Conservation (phyloP, 257 asterid species). For the Thymus quinquecostatus region DNA sequence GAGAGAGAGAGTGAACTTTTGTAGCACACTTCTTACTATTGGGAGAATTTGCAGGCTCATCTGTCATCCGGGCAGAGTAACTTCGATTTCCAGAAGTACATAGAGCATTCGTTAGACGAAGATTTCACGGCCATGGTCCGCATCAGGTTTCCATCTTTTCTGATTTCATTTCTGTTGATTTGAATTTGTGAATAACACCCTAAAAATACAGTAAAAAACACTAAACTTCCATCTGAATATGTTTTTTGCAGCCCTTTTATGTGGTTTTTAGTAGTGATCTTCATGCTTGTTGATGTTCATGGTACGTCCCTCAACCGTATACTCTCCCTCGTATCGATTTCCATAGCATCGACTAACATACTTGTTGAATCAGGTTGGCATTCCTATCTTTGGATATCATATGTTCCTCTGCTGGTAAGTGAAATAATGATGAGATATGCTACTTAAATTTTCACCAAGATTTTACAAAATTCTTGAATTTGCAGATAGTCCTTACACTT, state of each 20-base stretch:
- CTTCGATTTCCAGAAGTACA: conserved; percentile 56
- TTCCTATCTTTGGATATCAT: conserved; percentile 47
- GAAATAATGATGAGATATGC: not conserved
- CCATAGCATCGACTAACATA: not conserved
- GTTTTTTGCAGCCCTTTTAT: conserved; percentile 40
- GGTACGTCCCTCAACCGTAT: conserved; percentile 30
- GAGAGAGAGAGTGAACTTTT: not conserved
- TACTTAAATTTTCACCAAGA: not conserved
- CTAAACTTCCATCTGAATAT: conserved; percentile 1
- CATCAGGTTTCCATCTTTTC: conserved; percentile 47
- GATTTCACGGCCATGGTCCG: conserved; percentile 56
- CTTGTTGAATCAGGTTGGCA: conserved; percentile 39
- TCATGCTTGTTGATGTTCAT: conserved; percentile 43
- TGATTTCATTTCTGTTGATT: no score
- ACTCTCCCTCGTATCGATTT: not conserved
- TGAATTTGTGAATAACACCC: no score
- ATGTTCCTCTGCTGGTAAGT: conserved; percentile 39
- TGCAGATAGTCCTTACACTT: conserved; percentile 34
- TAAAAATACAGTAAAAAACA: no score
- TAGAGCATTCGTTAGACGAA: conserved; percentile 56
- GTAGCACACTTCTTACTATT: not conserved
- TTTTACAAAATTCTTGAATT: not conserved
- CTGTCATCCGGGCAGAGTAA: conserved; percentile 39
- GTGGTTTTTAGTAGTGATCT: conserved; percentile 50
- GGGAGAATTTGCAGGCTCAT: conserved; percentile 49